phyloP scores from a whole-genome alignment of 768 basidiomycete species.

The Xerocomus spinulosus region DNA sequence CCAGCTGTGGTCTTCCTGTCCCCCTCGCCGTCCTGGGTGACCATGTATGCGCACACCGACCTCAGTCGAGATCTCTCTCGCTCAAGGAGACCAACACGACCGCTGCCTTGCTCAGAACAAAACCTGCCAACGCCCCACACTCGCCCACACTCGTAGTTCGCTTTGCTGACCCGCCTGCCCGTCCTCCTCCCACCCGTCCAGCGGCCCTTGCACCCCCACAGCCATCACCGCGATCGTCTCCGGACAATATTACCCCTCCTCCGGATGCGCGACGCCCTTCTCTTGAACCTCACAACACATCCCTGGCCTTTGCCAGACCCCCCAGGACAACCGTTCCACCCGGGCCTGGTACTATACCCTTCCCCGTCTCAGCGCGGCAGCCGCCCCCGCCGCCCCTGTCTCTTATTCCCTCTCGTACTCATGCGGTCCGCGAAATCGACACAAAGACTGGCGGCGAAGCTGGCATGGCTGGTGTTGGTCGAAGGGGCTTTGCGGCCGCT shows the following conservation, averaged over 20 bases:
- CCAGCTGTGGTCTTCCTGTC: constrained; percentile 66
- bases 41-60: constrained; percentile 61
- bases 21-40: constrained; percentile 70
- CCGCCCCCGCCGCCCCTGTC: constrained; percentile 17
- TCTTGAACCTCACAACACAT: constrained; percentile 13
- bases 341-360: constrained; percentile 9
- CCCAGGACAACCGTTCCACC: constrained; percentile 11
- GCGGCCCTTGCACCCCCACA: constrained; percentile 10
- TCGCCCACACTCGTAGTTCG: constrained; percentile 15
- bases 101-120: constrained; percentile 18
- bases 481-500: constrained; percentile 75
- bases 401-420: constrained; percentile 3
- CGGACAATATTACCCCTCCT: constrained; percentile 1
- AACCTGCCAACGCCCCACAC: constrained; percentile 1
- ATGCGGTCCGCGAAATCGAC: constrained; percentile 41
- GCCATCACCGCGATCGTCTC: constrained; percentile 7
- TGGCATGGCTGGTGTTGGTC: constrained; percentile 89
- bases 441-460: constrained; percentile 74
- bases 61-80: constrained; percentile 35
- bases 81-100: constrained; percentile 12
- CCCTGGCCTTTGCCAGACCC: constrained; percentile 10
- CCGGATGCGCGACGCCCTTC: constrained; percentile 3
- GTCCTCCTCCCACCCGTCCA: constrained; percentile 12
- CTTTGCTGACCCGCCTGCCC: constrained; percentile 8
- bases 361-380: constrained; percentile 18